Evolutionary conservation across 75 land plant species (phyloP).

Genomic region (Adiantum capillusveneris): DNA sequence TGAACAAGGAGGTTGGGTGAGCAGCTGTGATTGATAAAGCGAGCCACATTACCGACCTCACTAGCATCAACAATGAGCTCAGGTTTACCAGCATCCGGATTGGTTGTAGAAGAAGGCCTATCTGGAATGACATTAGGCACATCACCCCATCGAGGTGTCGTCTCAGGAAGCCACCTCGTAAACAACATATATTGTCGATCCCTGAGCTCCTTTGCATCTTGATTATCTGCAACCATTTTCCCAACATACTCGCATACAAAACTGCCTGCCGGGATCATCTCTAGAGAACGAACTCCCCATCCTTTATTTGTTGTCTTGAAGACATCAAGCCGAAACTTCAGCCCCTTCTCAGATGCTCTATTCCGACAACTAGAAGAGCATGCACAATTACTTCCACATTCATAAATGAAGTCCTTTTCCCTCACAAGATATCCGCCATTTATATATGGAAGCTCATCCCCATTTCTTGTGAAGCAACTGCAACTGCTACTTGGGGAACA

Average conservation of each 20-base stretch:
- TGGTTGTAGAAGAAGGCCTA: constrained; percentile 6
- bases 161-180: constrained; percentile 13
- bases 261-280: constrained; percentile 54
- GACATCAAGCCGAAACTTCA: constrained; percentile 51
- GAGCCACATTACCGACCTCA: constrained; percentile 56
- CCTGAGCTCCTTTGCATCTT: constrained; percentile 13
- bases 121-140: constrained; percentile 23
- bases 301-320: constrained; percentile 56
- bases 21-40: constrained; percentile 84
- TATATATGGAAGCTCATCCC: constrained; percentile 39
- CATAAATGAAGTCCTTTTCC: constrained; percentile 34
- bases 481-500: constrained; percentile 32
- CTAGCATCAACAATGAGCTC: constrained; percentile 42
- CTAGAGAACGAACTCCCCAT: constrained; percentile 71
- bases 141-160: constrained; percentile 17
- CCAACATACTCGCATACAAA: constrained; percentile 76
- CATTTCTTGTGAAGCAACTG: constrained; percentile 36
- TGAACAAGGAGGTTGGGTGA: constrained; percentile 64
- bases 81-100: constrained; percentile 7
- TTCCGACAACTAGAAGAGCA: constrained; percentile 48
- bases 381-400: constrained; percentile 45
- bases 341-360: constrained; percentile 42
- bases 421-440: constrained; percentile 33
- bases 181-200: constrained; percentile 45
- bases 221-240: constrained; percentile 17